phyloP scores from a whole-genome alignment of 305 asterid genomes.

The Nicotiana rustica region DNA sequence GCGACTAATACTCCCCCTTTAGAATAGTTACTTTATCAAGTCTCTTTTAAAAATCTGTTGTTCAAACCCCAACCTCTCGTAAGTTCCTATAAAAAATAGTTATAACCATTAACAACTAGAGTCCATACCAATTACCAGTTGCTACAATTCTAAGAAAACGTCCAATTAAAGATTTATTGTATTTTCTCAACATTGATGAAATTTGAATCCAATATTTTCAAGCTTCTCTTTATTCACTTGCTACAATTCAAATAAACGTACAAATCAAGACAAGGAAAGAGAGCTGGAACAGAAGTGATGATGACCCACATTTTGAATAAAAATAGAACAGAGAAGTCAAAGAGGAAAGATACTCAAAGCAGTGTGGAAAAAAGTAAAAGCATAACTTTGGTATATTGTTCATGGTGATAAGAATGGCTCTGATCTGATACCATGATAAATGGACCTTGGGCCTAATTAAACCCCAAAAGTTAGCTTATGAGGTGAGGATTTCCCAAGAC shows the following conservation, averaged over 20 bases:
- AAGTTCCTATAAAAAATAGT: neutral
- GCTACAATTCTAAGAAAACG: too few species aligned
- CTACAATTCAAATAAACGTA: neutral
- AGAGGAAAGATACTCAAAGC: neutral
- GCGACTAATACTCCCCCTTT: neutral
- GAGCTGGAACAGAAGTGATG: neutral
- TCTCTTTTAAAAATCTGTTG: neutral
- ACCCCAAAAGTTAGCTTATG: too few species aligned
- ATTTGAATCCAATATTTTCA: conserved; percentile 6
- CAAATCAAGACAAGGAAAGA: neutral
- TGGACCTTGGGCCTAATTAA: too few species aligned
- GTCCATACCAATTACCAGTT: too few species aligned
- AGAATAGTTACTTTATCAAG: neutral
- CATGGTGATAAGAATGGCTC: neutral
- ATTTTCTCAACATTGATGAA: conserved; percentile 13
- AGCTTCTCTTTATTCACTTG: neutral
- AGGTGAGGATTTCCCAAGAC: too few species aligned
- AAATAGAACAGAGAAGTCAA: neutral
- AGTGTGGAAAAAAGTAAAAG: neutral
- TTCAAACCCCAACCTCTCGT: neutral
- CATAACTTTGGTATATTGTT: neutral
- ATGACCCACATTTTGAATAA: neutral
- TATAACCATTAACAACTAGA: neutral
- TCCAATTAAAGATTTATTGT: neutral
- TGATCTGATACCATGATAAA: too few species aligned